A percentile compares a stretch with the other conserved stretches of the same genome.
Conservation (phyloP, 768 basidiomycete species). For the Cyclocybe aegerita region DNA sequence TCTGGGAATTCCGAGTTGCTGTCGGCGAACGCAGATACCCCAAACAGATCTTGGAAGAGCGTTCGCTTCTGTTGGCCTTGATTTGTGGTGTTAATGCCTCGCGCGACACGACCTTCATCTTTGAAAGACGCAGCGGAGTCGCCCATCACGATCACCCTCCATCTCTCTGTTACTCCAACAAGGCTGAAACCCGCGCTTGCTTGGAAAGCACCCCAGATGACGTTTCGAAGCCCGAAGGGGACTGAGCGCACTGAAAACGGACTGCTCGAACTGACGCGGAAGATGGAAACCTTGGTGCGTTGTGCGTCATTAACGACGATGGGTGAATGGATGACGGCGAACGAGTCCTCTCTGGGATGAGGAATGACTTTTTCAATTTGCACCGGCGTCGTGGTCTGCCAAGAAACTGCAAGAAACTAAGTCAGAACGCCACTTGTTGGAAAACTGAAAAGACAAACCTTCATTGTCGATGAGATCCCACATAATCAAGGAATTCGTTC, state of each 20-base stretch:
- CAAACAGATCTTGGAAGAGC: slow-evolving; percentile 91
- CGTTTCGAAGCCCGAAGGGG: slow-evolving; percentile 63
- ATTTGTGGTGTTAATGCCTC: slow-evolving; percentile 13
- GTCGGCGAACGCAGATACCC: slow-evolving; percentile 62
- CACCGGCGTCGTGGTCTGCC: slow-evolving; percentile 44
- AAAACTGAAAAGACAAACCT: slow-evolving; percentile 41
- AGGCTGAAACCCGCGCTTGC: slow-evolving; percentile 47
- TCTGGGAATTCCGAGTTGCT: slow-evolving; percentile 26
- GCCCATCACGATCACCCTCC: slow-evolving; percentile 69
- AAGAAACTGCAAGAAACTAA: slow-evolving; percentile 47
- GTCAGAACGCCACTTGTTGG: neutral
- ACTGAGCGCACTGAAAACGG: slow-evolving; percentile 44
- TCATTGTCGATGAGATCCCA: slow-evolving; percentile 72
- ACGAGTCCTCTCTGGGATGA: slow-evolving; percentile 56
- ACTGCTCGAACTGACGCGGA: slow-evolving; percentile 42
- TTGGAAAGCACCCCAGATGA: slow-evolving; percentile 34
- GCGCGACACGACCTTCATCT: slow-evolving; percentile 27
- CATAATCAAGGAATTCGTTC: slow-evolving; percentile 49
- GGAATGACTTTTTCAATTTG: slow-evolving; percentile 47
- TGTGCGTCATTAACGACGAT: slow-evolving; percentile 20
- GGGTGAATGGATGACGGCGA: slow-evolving; percentile 54
- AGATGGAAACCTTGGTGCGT: slow-evolving; percentile 46
- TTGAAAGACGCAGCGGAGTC: slow-evolving; percentile 47
- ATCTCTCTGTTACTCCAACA: slow-evolving; percentile 67
- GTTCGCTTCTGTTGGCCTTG: slow-evolving; percentile 41